phyloP scores from a whole-genome alignment of 805 yeast genomes.

The Nakazawaea ishiwadae region DNA sequence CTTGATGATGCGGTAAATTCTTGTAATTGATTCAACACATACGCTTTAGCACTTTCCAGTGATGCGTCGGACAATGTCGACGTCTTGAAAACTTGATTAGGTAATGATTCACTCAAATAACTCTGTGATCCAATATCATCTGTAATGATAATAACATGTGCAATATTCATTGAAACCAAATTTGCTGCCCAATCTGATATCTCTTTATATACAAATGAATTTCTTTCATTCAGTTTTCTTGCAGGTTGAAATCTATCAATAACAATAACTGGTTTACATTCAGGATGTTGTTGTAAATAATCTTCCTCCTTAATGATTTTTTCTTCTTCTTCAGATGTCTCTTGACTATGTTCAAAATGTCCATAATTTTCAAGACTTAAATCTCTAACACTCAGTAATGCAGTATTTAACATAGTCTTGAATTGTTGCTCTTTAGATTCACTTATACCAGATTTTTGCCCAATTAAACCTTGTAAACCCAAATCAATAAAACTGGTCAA shows the following conservation, averaged over 20 bases:
- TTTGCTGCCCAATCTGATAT: conserved; percentile 88
- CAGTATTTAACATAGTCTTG: conserved; percentile 70
- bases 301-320: conserved; percentile 62
- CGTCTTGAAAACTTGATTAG: conserved; percentile 81
- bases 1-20: conserved; percentile 18
- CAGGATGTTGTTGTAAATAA: conserved; percentile 80
- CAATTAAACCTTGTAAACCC: conserved; percentile 85
- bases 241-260: conserved; percentile 63
- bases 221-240: conserved; percentile 48
- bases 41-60: conserved; percentile 59
- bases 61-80: conserved; percentile 80
- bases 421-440: conserved; percentile 80
- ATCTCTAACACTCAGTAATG: conserved; percentile 68
- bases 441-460: conserved; percentile 87
- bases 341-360: conserved; percentile 17
- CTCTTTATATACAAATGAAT: conserved; percentile 64
- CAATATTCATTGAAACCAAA: conserved; percentile 70
- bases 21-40: conserved; percentile 53
- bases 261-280: conserved; percentile 78
- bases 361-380: conserved; percentile 46
- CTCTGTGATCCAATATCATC: conserved; percentile 78
- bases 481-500: conserved; percentile 77
- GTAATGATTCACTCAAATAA: conserved; percentile 65
- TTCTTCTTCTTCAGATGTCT: conserved; percentile 17
- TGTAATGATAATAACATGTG: conserved; percentile 86